Conservation (phyloP, 371 early-diverging fungal species). For the Apophysomyces ossiformis region DNA sequence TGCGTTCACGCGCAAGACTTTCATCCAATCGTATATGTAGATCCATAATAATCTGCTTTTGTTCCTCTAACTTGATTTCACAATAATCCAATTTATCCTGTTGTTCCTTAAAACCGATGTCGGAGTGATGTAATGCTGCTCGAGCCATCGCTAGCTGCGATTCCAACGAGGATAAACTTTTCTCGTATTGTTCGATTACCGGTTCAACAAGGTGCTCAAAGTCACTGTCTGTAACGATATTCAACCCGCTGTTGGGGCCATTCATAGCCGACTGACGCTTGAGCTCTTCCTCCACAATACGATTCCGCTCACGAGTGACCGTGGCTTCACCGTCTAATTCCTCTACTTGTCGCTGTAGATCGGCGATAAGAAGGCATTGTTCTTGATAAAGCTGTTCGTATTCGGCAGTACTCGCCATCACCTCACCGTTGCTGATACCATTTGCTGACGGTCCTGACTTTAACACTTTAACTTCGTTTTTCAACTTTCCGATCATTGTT, state of each 20-base stretch:
- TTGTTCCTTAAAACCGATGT: conserved; percentile 56
- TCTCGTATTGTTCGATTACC: conserved; percentile 75
- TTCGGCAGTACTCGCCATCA: not conserved
- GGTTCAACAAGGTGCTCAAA: conserved; percentile 72
- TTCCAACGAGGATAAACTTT: conserved; percentile 62
- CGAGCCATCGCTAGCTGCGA: conserved; percentile 59
- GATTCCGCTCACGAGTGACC: conserved; percentile 42
- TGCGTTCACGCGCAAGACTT: conserved; percentile 41
- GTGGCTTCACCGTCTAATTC: conserved; percentile 44
- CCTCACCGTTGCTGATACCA: not conserved
- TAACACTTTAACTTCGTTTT: conserved; percentile 50
- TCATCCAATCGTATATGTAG: conserved; percentile 32
- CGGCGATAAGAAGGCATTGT: conserved; percentile 38
- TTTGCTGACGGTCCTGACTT: conserved; percentile 28
- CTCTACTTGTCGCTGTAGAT: conserved; percentile 49
- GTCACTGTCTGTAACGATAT: conserved; percentile 23
- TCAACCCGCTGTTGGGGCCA: not conserved
- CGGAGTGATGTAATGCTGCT: conserved; percentile 58
- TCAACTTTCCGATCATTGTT: conserved; percentile 58
- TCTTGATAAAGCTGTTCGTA: conserved; percentile 38
- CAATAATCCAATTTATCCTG: conserved; percentile 44
- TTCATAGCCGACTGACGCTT: conserved; percentile 10
- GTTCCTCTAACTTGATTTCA: conserved; percentile 37
- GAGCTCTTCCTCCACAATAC: conserved; percentile 25
- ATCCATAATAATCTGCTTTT: conserved; percentile 41